These are phyloP conservation scores for Candida stauntonica DNA, from an alignment of 805 yeast species.

Conservation along the genomic window DNA sequence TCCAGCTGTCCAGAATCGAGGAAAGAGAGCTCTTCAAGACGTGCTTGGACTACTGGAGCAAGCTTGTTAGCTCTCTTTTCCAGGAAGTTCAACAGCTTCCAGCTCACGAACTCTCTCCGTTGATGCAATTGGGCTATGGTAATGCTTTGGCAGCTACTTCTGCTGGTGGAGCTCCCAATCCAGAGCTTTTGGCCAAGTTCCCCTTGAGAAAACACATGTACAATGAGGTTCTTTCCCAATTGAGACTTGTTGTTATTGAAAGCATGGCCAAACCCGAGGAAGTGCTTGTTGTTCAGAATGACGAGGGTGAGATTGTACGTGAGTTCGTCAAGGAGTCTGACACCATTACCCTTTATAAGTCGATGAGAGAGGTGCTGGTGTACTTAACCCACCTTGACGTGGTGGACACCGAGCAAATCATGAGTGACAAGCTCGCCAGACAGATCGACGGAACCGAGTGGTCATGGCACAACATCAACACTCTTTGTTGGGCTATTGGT, in stretches of 20 bases:
- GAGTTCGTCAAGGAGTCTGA: conserved; percentile 96
- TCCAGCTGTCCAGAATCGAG: conserved; percentile 82
- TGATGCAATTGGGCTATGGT: conserved; percentile 60
- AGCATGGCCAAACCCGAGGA: conserved; percentile 99
- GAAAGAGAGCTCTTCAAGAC: conserved; percentile 96
- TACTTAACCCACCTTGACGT: conserved; percentile 95
- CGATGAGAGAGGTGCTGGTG: conserved; percentile 93
- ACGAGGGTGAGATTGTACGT: conserved; percentile 98
- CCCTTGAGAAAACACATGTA: conserved; percentile 87
- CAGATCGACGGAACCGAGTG: conserved; percentile 97
- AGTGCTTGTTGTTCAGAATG: conserved; percentile 93
- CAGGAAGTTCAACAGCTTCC: conserved; percentile 84
- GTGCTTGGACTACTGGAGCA: conserved; percentile 91
- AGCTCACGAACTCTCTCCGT: conserved; percentile 63
- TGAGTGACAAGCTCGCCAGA: conserved; percentile 85
- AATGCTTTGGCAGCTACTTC: conserved; percentile 34
- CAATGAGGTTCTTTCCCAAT: conserved; percentile 68
- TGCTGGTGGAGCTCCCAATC: conserved; percentile 82
- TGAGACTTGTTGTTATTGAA: conserved; percentile 91
- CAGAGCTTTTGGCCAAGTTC: conserved; percentile 66
- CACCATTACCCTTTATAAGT: conserved; percentile 91
- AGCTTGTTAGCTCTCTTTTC: conserved; percentile 76
- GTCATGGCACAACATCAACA: conserved; percentile 98
- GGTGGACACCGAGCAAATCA: conserved; percentile 86
- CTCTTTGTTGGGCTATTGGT: conserved; percentile 99